phyloP scores from a whole-genome alignment of 73 alveolate species.

The Breviolum minutum region DNA sequence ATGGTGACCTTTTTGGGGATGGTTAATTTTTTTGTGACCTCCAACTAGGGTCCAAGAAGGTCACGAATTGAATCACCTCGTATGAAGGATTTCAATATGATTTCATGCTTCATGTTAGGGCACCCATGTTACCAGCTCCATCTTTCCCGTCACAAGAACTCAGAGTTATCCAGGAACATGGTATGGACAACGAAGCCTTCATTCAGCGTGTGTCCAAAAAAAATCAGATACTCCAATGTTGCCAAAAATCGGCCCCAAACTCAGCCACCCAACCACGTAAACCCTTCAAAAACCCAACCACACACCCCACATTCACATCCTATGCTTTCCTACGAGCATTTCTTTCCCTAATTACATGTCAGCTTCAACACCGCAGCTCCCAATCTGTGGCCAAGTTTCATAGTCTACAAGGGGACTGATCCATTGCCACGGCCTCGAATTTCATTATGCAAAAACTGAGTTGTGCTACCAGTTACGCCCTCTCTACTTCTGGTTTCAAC shows the following conservation, averaged over 20 bases:
- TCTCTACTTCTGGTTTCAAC: background rate
- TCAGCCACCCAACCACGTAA: too few species aligned
- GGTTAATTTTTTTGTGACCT: background rate
- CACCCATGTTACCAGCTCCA: too few species aligned
- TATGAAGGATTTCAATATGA: too few species aligned
- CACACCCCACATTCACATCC: background rate
- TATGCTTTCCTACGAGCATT: too few species aligned
- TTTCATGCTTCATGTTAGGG: too few species aligned
- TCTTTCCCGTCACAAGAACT: too few species aligned
- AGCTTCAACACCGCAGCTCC: background rate
- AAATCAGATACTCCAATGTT: too few species aligned
- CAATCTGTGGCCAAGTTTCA: background rate
- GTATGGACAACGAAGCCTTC: background rate
- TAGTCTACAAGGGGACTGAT: constrained; percentile 65
- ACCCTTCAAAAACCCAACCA: background rate
- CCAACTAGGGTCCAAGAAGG: too few species aligned
- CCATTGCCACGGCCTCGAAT: constrained; percentile 75
- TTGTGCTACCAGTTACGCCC: background rate
- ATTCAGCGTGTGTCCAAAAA: background rate
- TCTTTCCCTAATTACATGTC: background rate
- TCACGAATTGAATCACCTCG: too few species aligned
- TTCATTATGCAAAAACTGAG: background rate
- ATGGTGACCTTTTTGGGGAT: background rate
- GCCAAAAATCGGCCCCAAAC: too few species aligned
- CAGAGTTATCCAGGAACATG: too few species aligned